These are phyloP conservation scores for Xylaria nigripes DNA, from an alignment of 495 filamentous ascomycete species.

Conservation along the genomic window DNA sequence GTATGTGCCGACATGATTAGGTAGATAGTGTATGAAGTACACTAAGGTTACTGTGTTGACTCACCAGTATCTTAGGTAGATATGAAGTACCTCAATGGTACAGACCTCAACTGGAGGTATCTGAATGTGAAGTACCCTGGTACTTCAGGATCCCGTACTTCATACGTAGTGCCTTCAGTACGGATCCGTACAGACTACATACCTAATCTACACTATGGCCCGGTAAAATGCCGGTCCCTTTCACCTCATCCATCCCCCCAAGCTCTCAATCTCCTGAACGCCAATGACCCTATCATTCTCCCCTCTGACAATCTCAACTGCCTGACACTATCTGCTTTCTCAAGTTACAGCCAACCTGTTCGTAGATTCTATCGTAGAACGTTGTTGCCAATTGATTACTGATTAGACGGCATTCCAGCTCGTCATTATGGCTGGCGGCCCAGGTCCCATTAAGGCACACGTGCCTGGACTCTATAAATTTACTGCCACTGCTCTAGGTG, in stretches of 20 bases:
- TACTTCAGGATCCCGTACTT: no score
- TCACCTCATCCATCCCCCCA: background rate
- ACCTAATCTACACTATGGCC: background rate
- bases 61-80: no score
- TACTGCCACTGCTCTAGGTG: constrained; percentile 75
- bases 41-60: no score
- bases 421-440: constrained; percentile 19
- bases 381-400: background rate
- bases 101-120: no score
- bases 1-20: no score
- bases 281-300: no score
- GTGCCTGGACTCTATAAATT: constrained; percentile 72
- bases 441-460: constrained; percentile 41
- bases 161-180: no score
- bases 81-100: no score
- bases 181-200: no score
- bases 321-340: background rate
- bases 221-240: constrained; percentile 1
- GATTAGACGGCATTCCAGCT: background rate
- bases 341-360: background rate
- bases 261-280: background rate
- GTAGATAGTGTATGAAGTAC: no score
- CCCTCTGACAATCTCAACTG: background rate
- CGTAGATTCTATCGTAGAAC: background rate
- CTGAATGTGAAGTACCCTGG: no score